phyloP scores from a whole-genome alignment of 768 basidiomycete genomes.

The Pholiota molesta region DNA sequence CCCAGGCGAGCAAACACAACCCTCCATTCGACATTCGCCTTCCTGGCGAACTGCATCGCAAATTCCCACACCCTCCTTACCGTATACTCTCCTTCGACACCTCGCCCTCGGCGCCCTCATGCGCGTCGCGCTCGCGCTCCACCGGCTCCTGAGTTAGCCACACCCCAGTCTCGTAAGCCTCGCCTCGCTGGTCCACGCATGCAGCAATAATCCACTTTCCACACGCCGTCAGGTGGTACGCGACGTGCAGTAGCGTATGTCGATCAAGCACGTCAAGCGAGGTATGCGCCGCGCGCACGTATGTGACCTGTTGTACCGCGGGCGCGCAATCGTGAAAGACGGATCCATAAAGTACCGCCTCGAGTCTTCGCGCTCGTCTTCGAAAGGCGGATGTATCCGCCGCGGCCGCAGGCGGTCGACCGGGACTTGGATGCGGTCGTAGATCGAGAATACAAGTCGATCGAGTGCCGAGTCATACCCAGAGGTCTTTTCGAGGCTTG shows the following conservation, averaged over 20 bases:
- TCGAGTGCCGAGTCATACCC: slow-evolving; percentile 47
- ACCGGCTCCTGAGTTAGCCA: slow-evolving; percentile 59
- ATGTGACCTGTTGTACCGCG: slow-evolving; percentile 39
- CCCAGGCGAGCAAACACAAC: slow-evolving; percentile 71
- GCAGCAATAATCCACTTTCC: slow-evolving; percentile 79
- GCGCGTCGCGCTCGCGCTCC: neutral
- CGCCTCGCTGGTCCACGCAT: slow-evolving; percentile 79
- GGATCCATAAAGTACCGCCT: slow-evolving; percentile 63
- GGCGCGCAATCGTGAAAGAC: slow-evolving; percentile 63
- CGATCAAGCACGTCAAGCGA: slow-evolving; percentile 48
- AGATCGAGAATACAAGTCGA: slow-evolving; percentile 62
- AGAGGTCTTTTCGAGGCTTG: slow-evolving; percentile 47
- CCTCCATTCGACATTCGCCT: slow-evolving; percentile 79
- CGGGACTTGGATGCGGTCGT: slow-evolving; percentile 67
- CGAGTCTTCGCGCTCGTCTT: slow-evolving; percentile 34
- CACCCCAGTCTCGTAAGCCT: slow-evolving; percentile 68
- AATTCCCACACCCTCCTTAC: slow-evolving; percentile 75
- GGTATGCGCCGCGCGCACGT: slow-evolving; percentile 36
- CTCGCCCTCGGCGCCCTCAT: slow-evolving; percentile 15
- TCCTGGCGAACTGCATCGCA: slow-evolving; percentile 58
- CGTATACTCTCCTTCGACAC: slow-evolving; percentile 47
- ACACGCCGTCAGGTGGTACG: slow-evolving; percentile 65
- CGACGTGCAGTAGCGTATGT: slow-evolving; percentile 71
- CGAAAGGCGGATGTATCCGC: neutral
- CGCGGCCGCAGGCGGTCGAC: slow-evolving; percentile 54